Evolutionary conservation across 2,329 filamentous ascomycete species (phyloP).

Genomic region (Dichotomopilus funicola): DNA sequence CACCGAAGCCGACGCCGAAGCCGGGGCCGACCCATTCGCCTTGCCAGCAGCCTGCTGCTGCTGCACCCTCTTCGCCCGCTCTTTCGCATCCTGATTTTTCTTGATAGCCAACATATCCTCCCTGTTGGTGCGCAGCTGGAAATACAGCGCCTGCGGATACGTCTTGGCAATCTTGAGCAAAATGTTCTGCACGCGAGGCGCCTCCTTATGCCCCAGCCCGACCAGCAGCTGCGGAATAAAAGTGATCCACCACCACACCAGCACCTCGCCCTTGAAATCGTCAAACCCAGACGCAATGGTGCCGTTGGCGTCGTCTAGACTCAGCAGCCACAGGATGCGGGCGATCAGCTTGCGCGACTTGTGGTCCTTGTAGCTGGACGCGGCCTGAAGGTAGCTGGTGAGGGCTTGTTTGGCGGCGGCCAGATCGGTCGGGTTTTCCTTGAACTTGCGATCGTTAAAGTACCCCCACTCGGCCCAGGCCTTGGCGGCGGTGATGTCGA

Average conservation of each 20-base stretch:
- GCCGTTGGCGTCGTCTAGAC: constrained; percentile 81
- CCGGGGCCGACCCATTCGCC: constrained; percentile 31
- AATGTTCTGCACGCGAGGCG: constrained; percentile 75
- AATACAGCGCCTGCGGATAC: constrained; percentile 93
- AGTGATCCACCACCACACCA: constrained; percentile 99
- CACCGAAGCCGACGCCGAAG: too few relatives aligned
- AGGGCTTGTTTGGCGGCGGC: constrained; percentile 84
- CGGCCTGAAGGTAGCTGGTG: constrained; percentile 92
- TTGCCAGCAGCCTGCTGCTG: constrained; percentile 42
- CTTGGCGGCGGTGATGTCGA: constrained; percentile 90
- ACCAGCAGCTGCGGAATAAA: constrained; percentile 96
- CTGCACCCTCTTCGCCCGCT: constrained; percentile 44
- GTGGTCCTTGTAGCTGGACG: constrained; percentile 92
- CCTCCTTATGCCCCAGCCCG: constrained; percentile 86
- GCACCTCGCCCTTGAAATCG: constrained; percentile 94
- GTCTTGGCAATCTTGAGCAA: constrained; percentile 90
- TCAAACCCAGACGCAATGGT: constrained; percentile 82
- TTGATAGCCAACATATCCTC: constrained; percentile 92
- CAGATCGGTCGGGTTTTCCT: constrained; percentile 76
- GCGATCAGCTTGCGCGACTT: constrained; percentile 93
- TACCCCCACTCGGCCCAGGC: constrained; percentile 99
- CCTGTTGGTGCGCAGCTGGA: constrained; percentile 84
- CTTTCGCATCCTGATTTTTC: constrained; percentile 75
- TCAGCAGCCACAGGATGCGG: constrained; percentile 90
- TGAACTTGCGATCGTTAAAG: constrained; percentile 95